Percentiles rank a stretch among this genome's conserved stretches.
phyloP scores from a whole-genome alignment of 2,329 filamentous ascomycete species.

The Ampelomyces quisqualis region DNA sequence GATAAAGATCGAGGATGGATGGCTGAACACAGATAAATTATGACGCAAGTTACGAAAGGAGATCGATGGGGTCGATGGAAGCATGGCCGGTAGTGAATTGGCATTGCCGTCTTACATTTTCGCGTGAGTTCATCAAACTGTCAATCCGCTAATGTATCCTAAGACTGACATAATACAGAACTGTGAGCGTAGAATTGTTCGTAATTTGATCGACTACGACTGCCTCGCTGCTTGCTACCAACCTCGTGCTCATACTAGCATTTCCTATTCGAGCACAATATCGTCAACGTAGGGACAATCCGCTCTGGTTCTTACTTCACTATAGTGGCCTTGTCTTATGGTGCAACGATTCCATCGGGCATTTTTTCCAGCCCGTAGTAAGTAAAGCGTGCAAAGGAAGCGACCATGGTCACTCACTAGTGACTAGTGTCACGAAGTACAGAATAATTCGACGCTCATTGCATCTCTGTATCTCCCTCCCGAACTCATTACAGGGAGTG shows the following conservation, averaged over 20 bases:
- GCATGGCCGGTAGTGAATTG: constrained; percentile 27
- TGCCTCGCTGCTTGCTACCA: constrained; percentile 24
- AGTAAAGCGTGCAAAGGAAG: too few relatives aligned
- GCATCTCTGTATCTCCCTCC: constrained; percentile 49
- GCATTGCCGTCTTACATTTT: constrained; percentile 28
- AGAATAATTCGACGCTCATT: constrained; percentile 33
- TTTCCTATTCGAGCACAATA: constrained; percentile 39
- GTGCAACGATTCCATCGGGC: constrained; percentile 42
- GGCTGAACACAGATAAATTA: neutral
- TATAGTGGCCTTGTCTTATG: constrained; percentile 53
- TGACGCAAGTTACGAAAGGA: constrained; percentile 19
- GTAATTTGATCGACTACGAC: constrained; percentile 25
- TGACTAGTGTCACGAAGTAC: constrained; percentile 50
- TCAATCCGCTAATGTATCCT: neutral
- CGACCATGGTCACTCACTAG: too few relatives aligned
- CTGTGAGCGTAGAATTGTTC: constrained; percentile 26
- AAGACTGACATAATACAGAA: neutral
- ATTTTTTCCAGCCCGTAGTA: constrained; percentile 46
- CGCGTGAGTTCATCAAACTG: constrained; percentile 5
- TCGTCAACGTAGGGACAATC: constrained; percentile 18
- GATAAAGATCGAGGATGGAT: constrained; percentile 18
- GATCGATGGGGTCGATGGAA: constrained; percentile 34
- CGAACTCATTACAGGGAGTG: constrained; percentile 43
- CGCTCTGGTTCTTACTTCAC: constrained; percentile 31
- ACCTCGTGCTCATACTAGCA: constrained; percentile 25